Base-by-base conservation (phyloP, 371 early-diverging fungal genomes). In the Mucor indicus region DNA sequence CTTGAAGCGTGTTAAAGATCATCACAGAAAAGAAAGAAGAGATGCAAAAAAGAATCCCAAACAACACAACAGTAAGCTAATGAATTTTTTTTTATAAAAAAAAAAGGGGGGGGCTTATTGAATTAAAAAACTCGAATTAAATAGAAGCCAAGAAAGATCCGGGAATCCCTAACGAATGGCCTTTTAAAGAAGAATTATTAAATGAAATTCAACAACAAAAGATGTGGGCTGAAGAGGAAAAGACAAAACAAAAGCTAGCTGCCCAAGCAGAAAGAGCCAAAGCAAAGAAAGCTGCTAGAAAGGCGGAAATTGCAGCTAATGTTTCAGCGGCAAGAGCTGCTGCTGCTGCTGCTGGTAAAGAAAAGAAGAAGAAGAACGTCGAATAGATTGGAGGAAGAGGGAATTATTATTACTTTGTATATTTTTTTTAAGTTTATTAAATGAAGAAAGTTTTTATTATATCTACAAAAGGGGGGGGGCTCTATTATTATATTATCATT, bases 11-110 rank as follows among this genome's bases (percentile, higher is more conserved):
- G 86, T 89, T 36, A 67, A 67, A 38, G 91, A 93, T 51, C 84
- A 86, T 64, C 78, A 85, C 50, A 67, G 90, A 47, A 92, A 93
- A 59, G 70, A 71, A 51, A 69, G 81, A 36, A 86, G 80, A 66
- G 85, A 77, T 25, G 80, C 86, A 29, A 88, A 76, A 63, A 78
- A 75, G 50, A 85, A 84, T 53, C 88, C 90, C 8, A 53, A 62
- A 10, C 47, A 48, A n/a, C 55, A 60, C 16, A 60, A 69, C 38
- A 77, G 77, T 77, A 74, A 59, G 73, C 1, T 7, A 12, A 35
- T 23, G 17, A 23, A 23, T 35, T 10, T 13, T 29, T 43, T 22
- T 33, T 24, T 31, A 8, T n/a, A n/a, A n/a, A n/a, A n/a, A n/a
- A n/a, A n/a, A n/a, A n/a, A n/a, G n/a, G n/a, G n/a, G n/a, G n/a